Evolutionary conservation across 2,329 filamentous ascomycete species (phyloP), one percentile per base, ranked within the genome.

Genomic region (Periconia sp.): DNA sequence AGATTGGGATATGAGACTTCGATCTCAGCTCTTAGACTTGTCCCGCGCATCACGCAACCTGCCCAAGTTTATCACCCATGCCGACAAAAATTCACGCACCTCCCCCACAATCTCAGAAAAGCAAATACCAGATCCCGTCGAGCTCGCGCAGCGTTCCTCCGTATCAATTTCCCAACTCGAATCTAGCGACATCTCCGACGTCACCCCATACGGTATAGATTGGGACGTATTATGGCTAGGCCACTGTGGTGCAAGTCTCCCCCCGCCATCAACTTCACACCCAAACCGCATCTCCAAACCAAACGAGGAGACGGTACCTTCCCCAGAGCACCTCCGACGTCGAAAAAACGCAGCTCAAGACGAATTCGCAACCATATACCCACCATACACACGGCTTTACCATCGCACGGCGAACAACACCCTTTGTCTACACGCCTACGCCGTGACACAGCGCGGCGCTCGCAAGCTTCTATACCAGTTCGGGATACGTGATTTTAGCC

Each of bases 191-290:
- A 2, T 41, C 50, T 45, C 19, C 42, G 41, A 37, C 49, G 62
- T 42, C 20, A 63, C 60, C 8, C 67, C 69, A 8, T 67, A 68
- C 44, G 63, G 61, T 3, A 65, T 60, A 20, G 58, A 70, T 31
- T 76, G 74, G 73, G 73, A 76, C 52, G 45, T 76, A 30, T 59
- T 76, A 11, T 74, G 71, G 72, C 65, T 74, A 1, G 74, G 74
- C 3, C 74, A 77, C 56, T 77, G 75, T 52, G 70, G 67, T 2
- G 55, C 56, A 15, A 51, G 50, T 13, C 66, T 71, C 6, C 60
- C 64, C 23, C 54, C 49, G 14, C 54, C 56, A 10, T 60, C 58
- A 0, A 40, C 53, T 35, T 5, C 48, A 8, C 41, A 40, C 20
- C 59, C 63, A 59, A 50, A 62, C 41, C 62, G 66, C 49, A 53